A percentile compares a stretch with the other conserved stretches of the same genome.
phyloP scores from a whole-genome alignment of 495 filamentous ascomycete genomes.

The Penicillium mononematosum region DNA sequence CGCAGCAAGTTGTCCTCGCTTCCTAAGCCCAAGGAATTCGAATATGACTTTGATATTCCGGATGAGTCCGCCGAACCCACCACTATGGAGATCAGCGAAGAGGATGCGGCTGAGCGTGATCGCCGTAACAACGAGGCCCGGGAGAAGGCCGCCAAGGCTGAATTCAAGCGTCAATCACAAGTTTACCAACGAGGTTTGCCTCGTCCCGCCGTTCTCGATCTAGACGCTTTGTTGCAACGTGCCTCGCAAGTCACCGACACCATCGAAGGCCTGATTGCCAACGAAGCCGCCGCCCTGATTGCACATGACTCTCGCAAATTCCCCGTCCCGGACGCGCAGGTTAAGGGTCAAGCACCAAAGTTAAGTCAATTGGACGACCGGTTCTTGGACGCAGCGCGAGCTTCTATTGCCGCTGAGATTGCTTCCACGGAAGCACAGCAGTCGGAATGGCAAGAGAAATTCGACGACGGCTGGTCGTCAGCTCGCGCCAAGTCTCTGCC shows the following conservation, averaged over 20 bases:
- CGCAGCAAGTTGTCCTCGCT: slow-evolving; percentile 69
- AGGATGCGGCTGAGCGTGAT: slow-evolving; percentile 85
- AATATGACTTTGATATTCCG: slow-evolving; percentile 89
- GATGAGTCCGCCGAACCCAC: slow-evolving; percentile 72
- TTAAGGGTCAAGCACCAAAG: slow-evolving; percentile 58
- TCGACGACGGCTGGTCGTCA: slow-evolving; percentile 66
- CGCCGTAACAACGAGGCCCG: slow-evolving; percentile 63
- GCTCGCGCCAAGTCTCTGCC: slow-evolving; percentile 63
- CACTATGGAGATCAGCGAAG: slow-evolving; percentile 57
- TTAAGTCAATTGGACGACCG: slow-evolving; percentile 70
- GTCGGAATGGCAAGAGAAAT: slow-evolving; percentile 53
- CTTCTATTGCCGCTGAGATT: slow-evolving; percentile 73
- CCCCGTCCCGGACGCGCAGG: slow-evolving; percentile 62
- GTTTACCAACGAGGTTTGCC: slow-evolving; percentile 84
- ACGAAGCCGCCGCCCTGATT: slow-evolving; percentile 75
- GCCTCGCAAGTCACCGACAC: slow-evolving; percentile 55
- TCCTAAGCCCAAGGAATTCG: slow-evolving; percentile 86
- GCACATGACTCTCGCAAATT: slow-evolving; percentile 76
- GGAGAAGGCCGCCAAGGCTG: slow-evolving; percentile 69
- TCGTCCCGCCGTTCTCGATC: slow-evolving; percentile 70
- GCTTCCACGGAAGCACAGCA: slow-evolving; percentile 46
- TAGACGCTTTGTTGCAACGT: slow-evolving; percentile 62
- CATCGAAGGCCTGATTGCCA: slow-evolving; percentile 61
- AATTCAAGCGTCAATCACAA: slow-evolving; percentile 81
- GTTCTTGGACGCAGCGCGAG: slow-evolving; percentile 67